phyloP scores from a whole-genome alignment of 306 rosid species.

The Cicer chorassanicum region DNA sequence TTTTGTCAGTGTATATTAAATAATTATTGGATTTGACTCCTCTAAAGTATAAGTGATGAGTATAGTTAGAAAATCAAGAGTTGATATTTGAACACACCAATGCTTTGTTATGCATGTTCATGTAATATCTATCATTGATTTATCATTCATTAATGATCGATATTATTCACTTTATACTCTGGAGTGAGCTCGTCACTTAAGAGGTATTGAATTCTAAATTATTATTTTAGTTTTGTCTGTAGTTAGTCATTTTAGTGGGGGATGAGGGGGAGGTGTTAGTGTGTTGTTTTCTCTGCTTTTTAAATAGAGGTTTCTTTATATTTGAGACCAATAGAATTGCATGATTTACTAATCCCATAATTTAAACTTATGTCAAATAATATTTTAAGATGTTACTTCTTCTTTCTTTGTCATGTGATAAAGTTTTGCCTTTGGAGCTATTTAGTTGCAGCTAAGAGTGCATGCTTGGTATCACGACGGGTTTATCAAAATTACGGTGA shows the following conservation, averaged over 20 bases:
- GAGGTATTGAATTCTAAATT: no score
- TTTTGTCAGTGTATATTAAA: slow-evolving; percentile 25
- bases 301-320: background rate
- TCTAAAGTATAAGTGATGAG: background rate
- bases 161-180: background rate
- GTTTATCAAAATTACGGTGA: no score
- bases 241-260: background rate
- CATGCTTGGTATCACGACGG: no score
- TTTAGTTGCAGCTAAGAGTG: background rate
- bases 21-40: slow-evolving; percentile 12
- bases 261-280: background rate
- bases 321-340: background rate
- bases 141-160: background rate
- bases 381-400: no score
- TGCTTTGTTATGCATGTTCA: background rate
- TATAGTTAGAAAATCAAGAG: background rate
- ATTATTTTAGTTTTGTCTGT: background rate
- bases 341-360: background rate
- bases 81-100: background rate
- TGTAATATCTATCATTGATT: background rate
- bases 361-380: no score
- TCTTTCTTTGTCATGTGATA: background rate
- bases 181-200: background rate
- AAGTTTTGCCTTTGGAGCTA: background rate
- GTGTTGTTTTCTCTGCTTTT: background rate